Evolutionary conservation across 306 rosid genomes (phyloP).

Genomic region (Alnus glutinosa): DNA sequence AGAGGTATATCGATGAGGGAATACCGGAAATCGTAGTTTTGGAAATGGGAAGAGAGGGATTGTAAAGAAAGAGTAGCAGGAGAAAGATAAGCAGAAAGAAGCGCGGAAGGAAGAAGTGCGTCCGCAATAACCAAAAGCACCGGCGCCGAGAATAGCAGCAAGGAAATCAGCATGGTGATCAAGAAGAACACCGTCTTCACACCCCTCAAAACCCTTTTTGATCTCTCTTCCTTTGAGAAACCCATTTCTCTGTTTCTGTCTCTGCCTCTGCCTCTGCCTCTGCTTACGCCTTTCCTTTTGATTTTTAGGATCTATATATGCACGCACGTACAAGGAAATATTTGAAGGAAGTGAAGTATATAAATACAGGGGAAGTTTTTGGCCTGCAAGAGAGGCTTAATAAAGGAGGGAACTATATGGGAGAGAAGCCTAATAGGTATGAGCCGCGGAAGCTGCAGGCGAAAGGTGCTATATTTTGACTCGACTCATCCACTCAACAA

Average conservation of each 20-base stretch:
- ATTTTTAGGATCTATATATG: not conserved
- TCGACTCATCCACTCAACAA: conserved; percentile 15
- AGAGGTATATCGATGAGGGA: conserved; percentile 94
- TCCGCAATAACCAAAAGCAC: conserved; percentile 74
- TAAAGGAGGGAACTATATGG: not conserved
- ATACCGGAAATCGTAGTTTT: conserved; percentile 73
- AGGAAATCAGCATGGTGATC: conserved; percentile 76
- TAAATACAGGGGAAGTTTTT: too few relatives aligned
- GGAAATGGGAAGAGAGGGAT: conserved; percentile 62
- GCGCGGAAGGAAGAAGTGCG: conserved; percentile 71
- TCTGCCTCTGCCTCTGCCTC: not conserved
- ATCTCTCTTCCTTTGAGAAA: conserved; percentile 73
- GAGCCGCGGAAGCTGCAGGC: conserved; percentile 45
- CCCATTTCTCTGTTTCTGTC: conserved; percentile 46
- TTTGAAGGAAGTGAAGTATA: too few relatives aligned
- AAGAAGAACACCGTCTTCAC: conserved; percentile 80
- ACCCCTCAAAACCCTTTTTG: conserved; percentile 57
- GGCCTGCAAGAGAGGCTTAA: not conserved
- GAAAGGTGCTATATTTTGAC: conserved; percentile 54
- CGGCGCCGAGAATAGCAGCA: conserved; percentile 82
- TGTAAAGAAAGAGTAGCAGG: conserved; percentile 46
- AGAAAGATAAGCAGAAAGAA: conserved; percentile 61
- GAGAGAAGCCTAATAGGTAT: not conserved
- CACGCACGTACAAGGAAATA: too few relatives aligned
- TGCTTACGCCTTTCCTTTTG: not conserved